Conservation (phyloP, 2,329 filamentous ascomycete genomes). For the Fusarium beomiforme region DNA sequence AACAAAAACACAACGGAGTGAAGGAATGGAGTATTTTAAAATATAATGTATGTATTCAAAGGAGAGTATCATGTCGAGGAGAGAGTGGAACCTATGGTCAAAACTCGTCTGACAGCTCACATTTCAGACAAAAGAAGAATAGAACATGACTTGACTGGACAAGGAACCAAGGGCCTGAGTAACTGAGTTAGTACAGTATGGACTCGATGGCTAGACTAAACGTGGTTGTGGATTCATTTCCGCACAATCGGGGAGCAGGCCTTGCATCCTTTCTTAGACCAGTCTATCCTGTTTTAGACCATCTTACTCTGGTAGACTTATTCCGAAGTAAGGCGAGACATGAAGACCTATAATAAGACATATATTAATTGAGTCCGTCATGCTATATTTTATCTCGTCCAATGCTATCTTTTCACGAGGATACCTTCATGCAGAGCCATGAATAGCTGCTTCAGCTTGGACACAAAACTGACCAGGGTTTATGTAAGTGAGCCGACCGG, state of each 20-base stretch:
- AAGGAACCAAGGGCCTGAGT: not conserved
- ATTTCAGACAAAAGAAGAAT: not conserved
- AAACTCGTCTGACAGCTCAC: not conserved
- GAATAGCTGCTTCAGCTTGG: not conserved
- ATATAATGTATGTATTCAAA: constrained; percentile 6
- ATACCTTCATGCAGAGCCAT: not conserved
- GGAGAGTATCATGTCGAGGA: not conserved
- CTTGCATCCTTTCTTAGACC: not conserved
- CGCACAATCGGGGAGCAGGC: not conserved
- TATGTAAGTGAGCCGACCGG: constrained; percentile 3
- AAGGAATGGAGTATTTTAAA: not conserved
- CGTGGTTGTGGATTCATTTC: constrained; percentile 4
- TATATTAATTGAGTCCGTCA: not conserved
- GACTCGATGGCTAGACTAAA: not conserved
- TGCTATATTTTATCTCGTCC: too few species aligned
- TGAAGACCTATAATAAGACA: not conserved
- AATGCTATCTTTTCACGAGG: not conserved
- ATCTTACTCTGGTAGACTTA: not conserved
- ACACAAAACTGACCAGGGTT: not conserved
- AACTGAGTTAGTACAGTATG: not conserved
- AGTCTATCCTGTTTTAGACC: too few species aligned
- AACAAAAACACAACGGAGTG: not conserved
- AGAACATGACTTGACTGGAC: not conserved
- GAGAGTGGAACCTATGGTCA: not conserved
- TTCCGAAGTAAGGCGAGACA: not conserved